These are phyloP conservation scores for Alliaria petiolata DNA, from an alignment of 345 rosid species.

Conservation along the genomic window DNA sequence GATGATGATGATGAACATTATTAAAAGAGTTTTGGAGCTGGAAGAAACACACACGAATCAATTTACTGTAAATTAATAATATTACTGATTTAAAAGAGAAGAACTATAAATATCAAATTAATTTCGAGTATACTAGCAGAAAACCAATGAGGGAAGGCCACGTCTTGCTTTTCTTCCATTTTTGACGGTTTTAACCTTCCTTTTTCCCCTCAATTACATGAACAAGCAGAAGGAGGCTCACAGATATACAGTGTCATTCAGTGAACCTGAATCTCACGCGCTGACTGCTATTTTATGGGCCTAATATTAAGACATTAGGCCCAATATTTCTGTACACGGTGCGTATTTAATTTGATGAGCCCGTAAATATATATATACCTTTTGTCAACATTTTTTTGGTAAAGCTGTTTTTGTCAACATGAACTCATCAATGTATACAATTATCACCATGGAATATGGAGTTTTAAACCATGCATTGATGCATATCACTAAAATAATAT, in stretches of 20 bases:
- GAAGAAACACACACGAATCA: not conserved
- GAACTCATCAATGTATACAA: too few species aligned
- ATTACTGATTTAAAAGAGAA: not conserved
- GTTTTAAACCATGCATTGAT: too few species aligned
- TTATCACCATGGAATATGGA: too few species aligned
- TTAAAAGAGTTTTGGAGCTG: constrained; percentile 15
- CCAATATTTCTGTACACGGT: not conserved
- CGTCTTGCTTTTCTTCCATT: not conserved
- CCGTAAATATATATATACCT: not conserved
- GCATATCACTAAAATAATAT: too few species aligned
- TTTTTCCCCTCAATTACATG: not conserved
- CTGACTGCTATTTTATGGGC: not conserved
- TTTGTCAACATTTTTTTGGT: too few species aligned
- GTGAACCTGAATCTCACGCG: not conserved
- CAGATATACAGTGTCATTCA: too few species aligned
- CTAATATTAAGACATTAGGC: not conserved
- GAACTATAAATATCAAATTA: not conserved
- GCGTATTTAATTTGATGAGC: not conserved
- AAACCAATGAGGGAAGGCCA: not conserved
- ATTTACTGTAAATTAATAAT: too few species aligned
- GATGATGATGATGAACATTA: not conserved
- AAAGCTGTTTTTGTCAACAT: too few species aligned
- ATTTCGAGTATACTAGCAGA: not conserved
- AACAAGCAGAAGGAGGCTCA: too few species aligned
- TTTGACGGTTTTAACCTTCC: not conserved